phyloP scores from a whole-genome alignment of 1,284 basidiomycete species.

The Ceratobasidium sp. region DNA sequence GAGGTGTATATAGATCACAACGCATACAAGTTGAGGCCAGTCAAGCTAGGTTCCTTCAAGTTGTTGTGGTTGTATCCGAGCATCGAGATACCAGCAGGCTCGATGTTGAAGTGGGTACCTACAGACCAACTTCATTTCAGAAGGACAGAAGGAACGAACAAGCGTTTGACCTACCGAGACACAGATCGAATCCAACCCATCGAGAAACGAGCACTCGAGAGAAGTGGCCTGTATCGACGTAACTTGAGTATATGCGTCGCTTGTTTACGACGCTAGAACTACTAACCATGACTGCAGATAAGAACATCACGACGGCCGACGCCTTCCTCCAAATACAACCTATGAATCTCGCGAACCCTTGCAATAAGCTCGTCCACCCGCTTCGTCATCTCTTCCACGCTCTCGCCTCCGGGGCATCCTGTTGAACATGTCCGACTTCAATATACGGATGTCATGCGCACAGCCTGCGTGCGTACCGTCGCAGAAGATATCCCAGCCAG shows the following conservation, averaged over 20 bases:
- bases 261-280: no score
- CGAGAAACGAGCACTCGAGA: conserved; percentile 83
- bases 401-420: conserved; percentile 89
- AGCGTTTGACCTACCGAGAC: conserved; percentile 61
- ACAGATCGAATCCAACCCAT: conserved; percentile 77
- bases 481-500: conserved; percentile 82
- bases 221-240: conserved; percentile 74
- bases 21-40: conserved; percentile 77
- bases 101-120: conserved; percentile 83
- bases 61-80: conserved; percentile 79
- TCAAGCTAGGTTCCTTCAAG: conserved; percentile 78
- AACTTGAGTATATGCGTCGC: conserved; percentile 53
- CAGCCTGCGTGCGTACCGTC: conserved; percentile 64
- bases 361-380: conserved; percentile 82
- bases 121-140: not conserved
- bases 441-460: not conserved
- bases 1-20: conserved; percentile 46
- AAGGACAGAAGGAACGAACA: not conserved
- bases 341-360: conserved; percentile 81
- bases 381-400: conserved; percentile 76
- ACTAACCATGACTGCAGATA: conserved; percentile 44
- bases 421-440: not conserved
- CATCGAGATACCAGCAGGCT: conserved; percentile 77
- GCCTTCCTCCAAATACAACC: conserved; percentile 72
- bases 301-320: conserved; percentile 65